Evolutionary conservation across 495 filamentous ascomycete genomes (phyloP).

Genomic region (Xylaria longipes): DNA sequence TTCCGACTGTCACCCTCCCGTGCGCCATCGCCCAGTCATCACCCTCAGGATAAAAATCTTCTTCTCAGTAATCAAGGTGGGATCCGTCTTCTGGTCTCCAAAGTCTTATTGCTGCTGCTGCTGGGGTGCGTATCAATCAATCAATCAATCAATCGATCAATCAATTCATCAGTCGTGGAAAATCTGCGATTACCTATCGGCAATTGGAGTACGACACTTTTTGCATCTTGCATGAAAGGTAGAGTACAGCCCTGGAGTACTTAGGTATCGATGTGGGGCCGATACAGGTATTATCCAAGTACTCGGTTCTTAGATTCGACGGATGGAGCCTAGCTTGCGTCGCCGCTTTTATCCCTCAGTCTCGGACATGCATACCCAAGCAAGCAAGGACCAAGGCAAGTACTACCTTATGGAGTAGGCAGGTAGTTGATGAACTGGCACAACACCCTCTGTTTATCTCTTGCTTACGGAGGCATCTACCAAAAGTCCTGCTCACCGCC

Average conservation of each 20-base stretch:
- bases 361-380: background rate
- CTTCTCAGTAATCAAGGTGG: slow-evolving; percentile 11
- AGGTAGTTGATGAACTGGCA: background rate
- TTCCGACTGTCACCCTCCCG: slow-evolving; percentile 17
- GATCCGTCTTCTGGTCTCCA: background rate
- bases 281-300: background rate
- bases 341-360: background rate
- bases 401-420: too few relatives aligned
- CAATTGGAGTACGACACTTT: background rate
- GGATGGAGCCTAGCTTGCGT: slow-evolving; percentile 7
- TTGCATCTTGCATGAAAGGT: background rate
- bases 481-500: too few relatives aligned
- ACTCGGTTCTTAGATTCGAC: background rate
- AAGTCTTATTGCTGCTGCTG: slow-evolving; percentile 6
- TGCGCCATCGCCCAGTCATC: background rate
- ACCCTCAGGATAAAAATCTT: background rate
- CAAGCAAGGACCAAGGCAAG: background rate
- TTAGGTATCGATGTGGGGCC: background rate
- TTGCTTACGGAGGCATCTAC: too few relatives aligned
- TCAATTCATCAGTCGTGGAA: background rate
- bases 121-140: slow-evolving; percentile 5
- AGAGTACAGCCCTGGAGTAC: too few relatives aligned
- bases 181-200: slow-evolving; percentile 1
- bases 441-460: background rate
- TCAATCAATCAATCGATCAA: slow-evolving; percentile 1